Percentiles rank a stretch among this genome's conserved stretches.
phyloP scores from a whole-genome alignment of 441 rosid species.

The Arabidopsis hybrid region DNA sequence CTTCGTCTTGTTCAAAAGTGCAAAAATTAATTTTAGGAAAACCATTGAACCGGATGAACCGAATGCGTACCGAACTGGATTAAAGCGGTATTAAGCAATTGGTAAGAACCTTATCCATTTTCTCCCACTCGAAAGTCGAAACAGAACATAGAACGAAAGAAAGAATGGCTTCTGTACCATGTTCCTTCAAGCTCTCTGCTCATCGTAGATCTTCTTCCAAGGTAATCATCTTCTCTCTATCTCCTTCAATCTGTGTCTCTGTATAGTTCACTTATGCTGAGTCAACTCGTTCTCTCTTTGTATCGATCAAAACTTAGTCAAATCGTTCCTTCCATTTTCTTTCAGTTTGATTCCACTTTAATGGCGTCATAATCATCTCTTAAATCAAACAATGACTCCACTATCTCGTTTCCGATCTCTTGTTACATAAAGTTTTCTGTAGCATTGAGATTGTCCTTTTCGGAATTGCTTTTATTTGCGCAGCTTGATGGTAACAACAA shows the following conservation, averaged over 20 bases:
- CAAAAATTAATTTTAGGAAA: no score
- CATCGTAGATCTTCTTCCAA: slow-evolving; percentile 36
- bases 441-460: no score
- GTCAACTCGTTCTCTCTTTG: not conserved
- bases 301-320: not conserved
- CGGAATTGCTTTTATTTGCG: not conserved
- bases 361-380: not conserved
- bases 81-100: slow-evolving; percentile 18
- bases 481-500: slow-evolving; percentile 33
- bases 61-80: not conserved
- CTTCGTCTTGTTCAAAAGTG: no score
- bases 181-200: slow-evolving; percentile 30
- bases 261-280: not conserved
- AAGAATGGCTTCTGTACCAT: slow-evolving; percentile 31
- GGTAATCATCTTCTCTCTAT: slow-evolving; percentile 20
- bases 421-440: no score
- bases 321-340: not conserved
- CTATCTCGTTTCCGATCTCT: not conserved
- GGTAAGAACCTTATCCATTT: slow-evolving; percentile 36
- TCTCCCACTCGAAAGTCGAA: slow-evolving; percentile 4
- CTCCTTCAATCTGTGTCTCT: not conserved
- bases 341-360: not conserved
- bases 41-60: not conserved
- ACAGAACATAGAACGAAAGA: not conserved
- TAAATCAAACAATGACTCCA: not conserved